A percentile compares a stretch with the other conserved stretches of the same genome.
Evolutionary conservation across 306 rosid genomes (phyloP).

Genomic region (Corylus heterophylla): DNA sequence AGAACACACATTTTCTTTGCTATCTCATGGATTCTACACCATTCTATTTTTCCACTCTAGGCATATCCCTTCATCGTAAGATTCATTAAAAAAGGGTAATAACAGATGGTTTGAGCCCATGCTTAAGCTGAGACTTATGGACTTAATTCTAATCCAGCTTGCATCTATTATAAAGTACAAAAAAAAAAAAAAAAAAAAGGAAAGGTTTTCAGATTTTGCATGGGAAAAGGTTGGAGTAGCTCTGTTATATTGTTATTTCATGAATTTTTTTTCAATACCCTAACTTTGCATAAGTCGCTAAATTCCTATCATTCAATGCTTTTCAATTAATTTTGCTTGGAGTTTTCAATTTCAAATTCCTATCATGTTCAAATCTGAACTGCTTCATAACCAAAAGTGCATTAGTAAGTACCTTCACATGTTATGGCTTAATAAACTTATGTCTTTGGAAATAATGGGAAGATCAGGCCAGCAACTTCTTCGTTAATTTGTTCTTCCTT

Average conservation of each 20-base stretch:
- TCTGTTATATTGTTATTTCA: background rate
- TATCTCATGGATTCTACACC: constrained; percentile 17
- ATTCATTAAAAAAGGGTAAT: background rate
- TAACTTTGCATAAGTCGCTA: background rate
- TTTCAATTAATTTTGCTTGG: background rate
- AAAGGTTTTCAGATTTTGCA: background rate
- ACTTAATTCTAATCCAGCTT: background rate
- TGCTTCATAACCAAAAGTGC: background rate
- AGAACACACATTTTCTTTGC: constrained; percentile 10
- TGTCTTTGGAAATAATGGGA: too few relatives aligned
- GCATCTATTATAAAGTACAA: background rate
- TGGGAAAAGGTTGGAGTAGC: background rate
- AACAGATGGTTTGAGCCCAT: background rate
- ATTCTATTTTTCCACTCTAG: background rate
- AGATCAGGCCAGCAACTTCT: too few relatives aligned
- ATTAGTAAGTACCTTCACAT: background rate
- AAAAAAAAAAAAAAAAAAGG: too few relatives aligned
- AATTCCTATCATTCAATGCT: background rate
- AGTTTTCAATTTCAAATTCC: background rate
- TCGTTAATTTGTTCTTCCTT: too few relatives aligned
- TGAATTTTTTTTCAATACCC: background rate
- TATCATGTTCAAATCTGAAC: background rate
- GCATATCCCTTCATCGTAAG: background rate
- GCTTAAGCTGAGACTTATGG: background rate
- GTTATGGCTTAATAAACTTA: too few relatives aligned